These are phyloP conservation scores for Meredithiella fracta DNA, from an alignment of 2,329 filamentous ascomycete species.

Conservation along the genomic window DNA sequence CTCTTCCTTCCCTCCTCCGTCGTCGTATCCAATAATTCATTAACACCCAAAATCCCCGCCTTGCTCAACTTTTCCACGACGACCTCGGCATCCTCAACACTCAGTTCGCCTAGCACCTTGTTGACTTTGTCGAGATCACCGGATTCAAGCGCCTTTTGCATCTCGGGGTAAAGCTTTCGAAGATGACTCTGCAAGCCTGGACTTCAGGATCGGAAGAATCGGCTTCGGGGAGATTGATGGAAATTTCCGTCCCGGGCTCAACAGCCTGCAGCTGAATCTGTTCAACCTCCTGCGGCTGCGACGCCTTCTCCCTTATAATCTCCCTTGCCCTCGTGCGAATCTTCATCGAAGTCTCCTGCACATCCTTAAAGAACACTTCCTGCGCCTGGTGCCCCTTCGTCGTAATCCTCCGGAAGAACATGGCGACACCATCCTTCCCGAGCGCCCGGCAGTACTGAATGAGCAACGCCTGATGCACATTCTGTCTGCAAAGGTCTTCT, in stretches of 20 bases:
- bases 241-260: slow-evolving; percentile 80
- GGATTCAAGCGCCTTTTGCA: slow-evolving; percentile 71
- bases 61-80: slow-evolving; percentile 65
- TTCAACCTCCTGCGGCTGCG: slow-evolving; percentile 47
- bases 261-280: slow-evolving; percentile 97
- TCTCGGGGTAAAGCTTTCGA: slow-evolving; percentile 65
- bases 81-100: slow-evolving; percentile 72
- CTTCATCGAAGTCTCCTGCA: slow-evolving; percentile 68
- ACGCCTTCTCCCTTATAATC: slow-evolving; percentile 40
- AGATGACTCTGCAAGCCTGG: slow-evolving; percentile 54
- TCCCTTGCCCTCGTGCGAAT: slow-evolving; percentile 65
- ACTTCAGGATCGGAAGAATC: slow-evolving; percentile 49
- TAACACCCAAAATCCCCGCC: slow-evolving; percentile 74
- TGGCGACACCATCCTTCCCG: slow-evolving; percentile 67
- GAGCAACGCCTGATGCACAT: slow-evolving; percentile 81
- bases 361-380: slow-evolving; percentile 83
- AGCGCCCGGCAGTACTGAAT: slow-evolving; percentile 89
- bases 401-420: slow-evolving; percentile 95
- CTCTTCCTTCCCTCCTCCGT: slow-evolving; percentile 69
- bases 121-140: slow-evolving; percentile 55
- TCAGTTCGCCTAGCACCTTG: slow-evolving; percentile 63
- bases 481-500: slow-evolving; percentile 64
- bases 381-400: slow-evolving; percentile 78
- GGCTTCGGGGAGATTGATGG: slow-evolving; percentile 62
- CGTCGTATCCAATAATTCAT: slow-evolving; percentile 88